Conservation (phyloP, 176 grass and related monocot genomes). For the Rhynchospora pubera region DNA sequence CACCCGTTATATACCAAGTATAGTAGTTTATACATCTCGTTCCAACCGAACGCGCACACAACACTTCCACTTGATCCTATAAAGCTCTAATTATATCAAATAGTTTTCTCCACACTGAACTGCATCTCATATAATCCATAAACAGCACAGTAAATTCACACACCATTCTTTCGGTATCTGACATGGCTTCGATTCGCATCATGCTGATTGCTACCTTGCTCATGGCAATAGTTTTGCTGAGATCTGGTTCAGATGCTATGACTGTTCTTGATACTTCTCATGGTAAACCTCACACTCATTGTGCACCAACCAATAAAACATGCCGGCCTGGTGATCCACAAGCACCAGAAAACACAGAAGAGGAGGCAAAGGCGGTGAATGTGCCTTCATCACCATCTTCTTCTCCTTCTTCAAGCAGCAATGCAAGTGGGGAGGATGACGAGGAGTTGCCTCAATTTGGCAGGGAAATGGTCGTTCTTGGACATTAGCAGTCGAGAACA, state of each 20-base stretch:
- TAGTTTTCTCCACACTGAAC: not conserved
- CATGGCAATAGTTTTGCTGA: conserved; percentile 29
- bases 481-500: conserved; percentile 39
- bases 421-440: conserved; percentile 35
- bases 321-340: conserved; percentile 44
- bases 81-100: not conserved
- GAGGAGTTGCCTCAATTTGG: conserved; percentile 31
- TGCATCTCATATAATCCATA: not conserved
- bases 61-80: not conserved
- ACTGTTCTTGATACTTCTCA: not conserved
- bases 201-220: conserved; percentile 27
- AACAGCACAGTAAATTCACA: not conserved
- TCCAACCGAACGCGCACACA: conserved; percentile 4
- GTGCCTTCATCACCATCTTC: conserved; percentile 4
- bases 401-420: conserved; percentile 5
- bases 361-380: conserved; percentile 26
- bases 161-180: not conserved
- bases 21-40: not conserved
- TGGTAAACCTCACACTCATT: conserved; percentile 14
- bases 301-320: conserved; percentile 23
- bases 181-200: conserved; percentile 28
- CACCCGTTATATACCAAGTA: not conserved
- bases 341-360: conserved; percentile 60
- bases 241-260: not conserved
- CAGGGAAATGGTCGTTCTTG: conserved; percentile 38